Conservation (phyloP, 2,329 filamentous ascomycete genomes). For the Aspergillus neoniger region DNA sequence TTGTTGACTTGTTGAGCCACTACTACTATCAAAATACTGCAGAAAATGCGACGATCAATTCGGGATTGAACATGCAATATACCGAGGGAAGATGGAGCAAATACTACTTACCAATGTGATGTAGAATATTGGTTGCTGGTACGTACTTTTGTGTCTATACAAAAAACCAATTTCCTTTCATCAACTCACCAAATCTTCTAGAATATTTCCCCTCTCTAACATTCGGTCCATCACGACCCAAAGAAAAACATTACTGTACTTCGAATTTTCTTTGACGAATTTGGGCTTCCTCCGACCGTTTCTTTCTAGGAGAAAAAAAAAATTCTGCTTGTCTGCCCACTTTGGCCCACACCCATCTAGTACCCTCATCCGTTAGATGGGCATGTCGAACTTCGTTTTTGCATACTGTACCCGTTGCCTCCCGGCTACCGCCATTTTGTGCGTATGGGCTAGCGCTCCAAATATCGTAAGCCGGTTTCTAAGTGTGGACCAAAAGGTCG, state of each 20-base stretch:
- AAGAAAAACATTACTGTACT: no score
- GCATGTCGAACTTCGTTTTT: slow-evolving; percentile 4
- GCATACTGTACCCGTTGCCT: slow-evolving; percentile 12
- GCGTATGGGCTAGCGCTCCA: slow-evolving; percentile 6
- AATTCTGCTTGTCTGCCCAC: background rate
- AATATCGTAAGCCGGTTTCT: slow-evolving; percentile 11
- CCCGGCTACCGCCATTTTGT: slow-evolving; percentile 17
- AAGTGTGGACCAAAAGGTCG: slow-evolving; percentile 19
- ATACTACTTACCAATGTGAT: background rate
- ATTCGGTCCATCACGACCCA: background rate
- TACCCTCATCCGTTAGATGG: background rate
- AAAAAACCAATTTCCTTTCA: background rate
- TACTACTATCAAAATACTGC: background rate
- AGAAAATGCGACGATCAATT: background rate
- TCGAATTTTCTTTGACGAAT: background rate
- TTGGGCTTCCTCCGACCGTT: background rate
- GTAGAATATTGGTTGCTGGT: background rate
- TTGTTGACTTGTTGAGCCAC: slow-evolving; percentile 3
- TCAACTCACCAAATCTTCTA: slow-evolving; percentile 13
- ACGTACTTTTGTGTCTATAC: no score
- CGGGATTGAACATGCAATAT: background rate
- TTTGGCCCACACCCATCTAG: slow-evolving; percentile 11
- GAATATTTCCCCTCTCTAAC: slow-evolving; percentile 12
- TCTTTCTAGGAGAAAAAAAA: background rate
- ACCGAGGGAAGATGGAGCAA: background rate